Percentiles rank a stretch among this genome's conserved stretches.
Conservation (phyloP, 2,329 filamentous ascomycete species). For the Penicillium sp. region DNA sequence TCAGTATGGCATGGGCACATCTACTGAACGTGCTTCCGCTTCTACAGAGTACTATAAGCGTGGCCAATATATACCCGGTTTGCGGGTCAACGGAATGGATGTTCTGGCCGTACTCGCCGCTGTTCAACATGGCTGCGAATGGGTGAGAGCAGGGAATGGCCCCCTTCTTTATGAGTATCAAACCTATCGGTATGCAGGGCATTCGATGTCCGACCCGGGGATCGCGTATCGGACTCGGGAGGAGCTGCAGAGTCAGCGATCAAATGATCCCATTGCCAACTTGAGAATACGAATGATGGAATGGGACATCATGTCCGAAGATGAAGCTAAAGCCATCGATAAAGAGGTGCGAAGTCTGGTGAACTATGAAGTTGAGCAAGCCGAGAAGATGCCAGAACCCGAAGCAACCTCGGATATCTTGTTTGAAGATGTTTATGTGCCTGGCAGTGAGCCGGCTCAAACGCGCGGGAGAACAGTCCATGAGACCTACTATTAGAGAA, state of each 20-base stretch:
- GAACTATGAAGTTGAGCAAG: constrained; percentile 77
- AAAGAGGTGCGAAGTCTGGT: constrained; percentile 80
- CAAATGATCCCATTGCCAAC: constrained; percentile 91
- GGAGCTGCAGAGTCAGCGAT: constrained; percentile 91
- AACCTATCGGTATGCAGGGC: neutral
- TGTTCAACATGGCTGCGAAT: neutral
- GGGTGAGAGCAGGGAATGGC: neutral
- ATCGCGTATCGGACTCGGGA: neutral
- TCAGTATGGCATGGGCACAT: neutral
- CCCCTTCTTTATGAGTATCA: neutral
- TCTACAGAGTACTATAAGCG: neutral
- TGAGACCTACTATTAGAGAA: constrained; percentile 70
- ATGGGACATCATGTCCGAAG: constrained; percentile 81
- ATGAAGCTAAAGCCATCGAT: constrained; percentile 88
- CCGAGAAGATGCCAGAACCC: constrained; percentile 77
- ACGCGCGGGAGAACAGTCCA: constrained; percentile 77
- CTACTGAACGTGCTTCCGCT: neutral
- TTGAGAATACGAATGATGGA: constrained; percentile 93
- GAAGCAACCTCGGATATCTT: constrained; percentile 72
- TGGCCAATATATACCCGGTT: neutral
- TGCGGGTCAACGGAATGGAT: neutral
- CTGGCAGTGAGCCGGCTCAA: constrained; percentile 75
- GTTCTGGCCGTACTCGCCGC: neutral
- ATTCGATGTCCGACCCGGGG: neutral
- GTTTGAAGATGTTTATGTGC: constrained; percentile 89